phyloP scores from a whole-genome alignment of 768 basidiomycete genomes.

The Cyathus striatus region DNA sequence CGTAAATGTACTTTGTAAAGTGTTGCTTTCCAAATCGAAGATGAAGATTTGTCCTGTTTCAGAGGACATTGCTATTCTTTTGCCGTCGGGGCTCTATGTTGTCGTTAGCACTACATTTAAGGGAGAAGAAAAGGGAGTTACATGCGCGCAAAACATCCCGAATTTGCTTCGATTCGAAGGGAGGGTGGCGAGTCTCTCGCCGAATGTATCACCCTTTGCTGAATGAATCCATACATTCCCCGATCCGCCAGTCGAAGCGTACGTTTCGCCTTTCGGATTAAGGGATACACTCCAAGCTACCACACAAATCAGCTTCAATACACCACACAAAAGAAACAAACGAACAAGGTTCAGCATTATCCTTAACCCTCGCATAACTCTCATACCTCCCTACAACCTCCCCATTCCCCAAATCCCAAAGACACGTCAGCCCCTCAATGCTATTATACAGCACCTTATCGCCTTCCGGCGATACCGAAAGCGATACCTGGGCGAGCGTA shows the following conservation, averaged over 20 bases:
- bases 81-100: conserved; percentile 82
- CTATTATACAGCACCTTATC: conserved; percentile 70
- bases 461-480: conserved; percentile 69
- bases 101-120: conserved; percentile 2
- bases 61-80: conserved; percentile 72
- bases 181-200: conserved; percentile 51
- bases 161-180: conserved; percentile 71
- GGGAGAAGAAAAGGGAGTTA: conserved; percentile 14
- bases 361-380: conserved; percentile 60
- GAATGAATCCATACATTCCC: conserved; percentile 74
- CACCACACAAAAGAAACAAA: conserved; percentile 6
- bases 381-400: conserved; percentile 61
- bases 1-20: conserved; percentile 66
- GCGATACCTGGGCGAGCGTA: conserved; percentile 78
- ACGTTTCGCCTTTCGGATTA: conserved; percentile 67
- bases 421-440: conserved; percentile 74
- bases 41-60: conserved; percentile 88
- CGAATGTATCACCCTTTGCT: conserved; percentile 62
- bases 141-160: conserved; percentile 71
- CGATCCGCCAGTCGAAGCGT: conserved; percentile 67
- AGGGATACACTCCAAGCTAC: conserved; percentile 84
- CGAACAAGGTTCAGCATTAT: conserved; percentile 68
- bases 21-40: conserved; percentile 69
- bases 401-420: conserved; percentile 69
- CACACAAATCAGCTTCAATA: background rate